Evolutionary conservation across 108 stramenopile genomes (phyloP), one percentile per base, ranked within the genome.

Genomic region (Cyclostephanos invisitatus): DNA sequence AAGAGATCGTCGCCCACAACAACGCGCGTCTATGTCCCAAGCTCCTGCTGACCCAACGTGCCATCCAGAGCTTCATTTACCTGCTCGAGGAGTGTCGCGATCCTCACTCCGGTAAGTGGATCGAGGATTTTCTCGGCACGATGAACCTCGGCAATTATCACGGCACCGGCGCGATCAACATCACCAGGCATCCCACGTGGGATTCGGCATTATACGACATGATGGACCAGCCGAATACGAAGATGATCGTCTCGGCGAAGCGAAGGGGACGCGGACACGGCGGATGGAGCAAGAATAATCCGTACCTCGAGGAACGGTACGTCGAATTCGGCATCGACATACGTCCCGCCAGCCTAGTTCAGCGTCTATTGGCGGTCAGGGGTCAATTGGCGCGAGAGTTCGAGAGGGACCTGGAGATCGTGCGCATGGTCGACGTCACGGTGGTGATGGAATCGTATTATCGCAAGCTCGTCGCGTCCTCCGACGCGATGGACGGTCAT

Each of bases 31-130:
- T 80, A 5, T 80, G 79, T 65, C 72, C 72, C 18, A 80, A 80
- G 51, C 49, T 68, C 22, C 77, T 94, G 25, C 71, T 94, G 59
- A 94, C 90, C 4, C 93, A 94, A 73, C 68, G 89, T 29, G 75
- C 90, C 46, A 79, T 94, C 44, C 93, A 94, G 75, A 87, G 86
- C 66, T 94, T 94, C 71, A 82, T 91, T 42, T 87, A 67, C 57
- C 59, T 94, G 9, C 64, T 89, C 64, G 83, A 80, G 42, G 74
- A 82, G 53, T 87, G 84, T 67, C 84, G 89, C 15, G 92, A 93
- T 82, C 88, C 86, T 0, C 92, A 91, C 51, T 85, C 85, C n/a
- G 83, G 85, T 22, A 82, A 72, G 68, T 80, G 79, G 79, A 64
- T 80, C n/a, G 67, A 83, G 54, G 78, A 83, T 32, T 83, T 79